These are phyloP conservation scores for Hypoxylon fragiforme DNA, from an alignment of 495 filamentous ascomycete species.

Conservation along the genomic window DNA sequence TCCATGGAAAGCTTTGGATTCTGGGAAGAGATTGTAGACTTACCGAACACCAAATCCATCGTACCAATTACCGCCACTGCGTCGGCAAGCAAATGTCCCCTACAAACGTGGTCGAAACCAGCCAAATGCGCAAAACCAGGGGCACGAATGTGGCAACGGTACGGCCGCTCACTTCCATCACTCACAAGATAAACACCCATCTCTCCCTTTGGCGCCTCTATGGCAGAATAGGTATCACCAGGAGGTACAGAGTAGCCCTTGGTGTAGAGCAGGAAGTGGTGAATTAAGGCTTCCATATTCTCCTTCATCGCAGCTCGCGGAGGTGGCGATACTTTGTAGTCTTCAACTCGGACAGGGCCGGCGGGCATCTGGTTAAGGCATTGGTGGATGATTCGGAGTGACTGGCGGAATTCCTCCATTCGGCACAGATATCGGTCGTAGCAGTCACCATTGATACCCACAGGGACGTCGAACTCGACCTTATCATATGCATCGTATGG, in stretches of 20 bases:
- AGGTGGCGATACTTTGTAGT: constrained; percentile 98
- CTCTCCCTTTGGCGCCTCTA: constrained; percentile 98
- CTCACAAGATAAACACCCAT: constrained; percentile 98
- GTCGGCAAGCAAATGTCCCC: constrained; percentile 93
- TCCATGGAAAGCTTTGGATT: background rate
- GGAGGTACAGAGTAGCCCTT: constrained; percentile 98
- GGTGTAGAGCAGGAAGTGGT: constrained; percentile 98
- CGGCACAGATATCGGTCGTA: constrained; percentile 99
- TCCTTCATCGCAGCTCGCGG: constrained; percentile 99
- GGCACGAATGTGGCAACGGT: constrained; percentile 95
- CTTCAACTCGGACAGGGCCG: constrained; percentile 90
- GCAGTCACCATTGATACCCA: constrained; percentile 96
- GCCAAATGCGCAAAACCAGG: constrained; percentile 95
- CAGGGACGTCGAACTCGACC: constrained; percentile 97
- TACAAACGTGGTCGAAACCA: constrained; percentile 89
- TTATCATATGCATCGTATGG: constrained; percentile 98
- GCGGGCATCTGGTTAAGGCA: constrained; percentile 98
- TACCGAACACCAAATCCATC: constrained; percentile 78
- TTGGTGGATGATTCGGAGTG: constrained; percentile 96
- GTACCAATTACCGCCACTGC: constrained; percentile 96
- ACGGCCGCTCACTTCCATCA: constrained; percentile 94
- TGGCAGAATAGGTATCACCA: constrained; percentile 95
- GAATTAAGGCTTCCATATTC: constrained; percentile 99
- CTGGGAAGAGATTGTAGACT: constrained; percentile 24
- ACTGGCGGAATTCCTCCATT: constrained; percentile 99